phyloP scores from a whole-genome alignment of 2,329 filamentous ascomycete genomes.

The Apiospora phragmitis region DNA sequence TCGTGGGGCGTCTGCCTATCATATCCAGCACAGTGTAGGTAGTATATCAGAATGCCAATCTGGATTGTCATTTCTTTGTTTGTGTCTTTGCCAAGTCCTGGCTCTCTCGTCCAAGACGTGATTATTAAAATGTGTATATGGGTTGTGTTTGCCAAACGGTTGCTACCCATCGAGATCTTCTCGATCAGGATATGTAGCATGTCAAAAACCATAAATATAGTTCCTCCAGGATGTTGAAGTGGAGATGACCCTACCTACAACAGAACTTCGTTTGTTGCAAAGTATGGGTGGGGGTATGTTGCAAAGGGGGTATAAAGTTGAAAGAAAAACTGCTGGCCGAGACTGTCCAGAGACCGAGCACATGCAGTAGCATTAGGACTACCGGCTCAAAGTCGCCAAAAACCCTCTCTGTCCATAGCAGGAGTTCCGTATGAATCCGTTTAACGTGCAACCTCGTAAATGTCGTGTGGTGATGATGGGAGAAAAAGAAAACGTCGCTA shows the following conservation, averaged over 20 bases:
- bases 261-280: slow-evolving; percentile 7
- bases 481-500: slow-evolving; percentile 25
- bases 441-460: slow-evolving; percentile 22
- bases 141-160: not conserved
- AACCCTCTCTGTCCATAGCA: slow-evolving; percentile 18
- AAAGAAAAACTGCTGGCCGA: slow-evolving; percentile 13
- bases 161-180: not conserved
- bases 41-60: not conserved
- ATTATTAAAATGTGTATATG: slow-evolving; percentile 10
- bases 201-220: not conserved
- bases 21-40: slow-evolving; percentile 9
- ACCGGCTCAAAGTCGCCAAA: slow-evolving; percentile 26
- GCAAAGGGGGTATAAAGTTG: slow-evolving; percentile 17
- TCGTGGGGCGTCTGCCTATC: not conserved
- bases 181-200: not conserved
- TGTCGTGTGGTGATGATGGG: slow-evolving; percentile 23
- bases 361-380: slow-evolving; percentile 20
- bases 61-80: slow-evolving; percentile 2
- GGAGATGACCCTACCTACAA: slow-evolving; percentile 17
- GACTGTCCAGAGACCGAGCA: slow-evolving; percentile 24
- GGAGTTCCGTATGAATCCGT: slow-evolving; percentile 11
- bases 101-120: slow-evolving; percentile 4
- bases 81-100: not conserved
- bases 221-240: slow-evolving; percentile 18
- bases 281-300: slow-evolving; percentile 9